These are phyloP conservation scores for Yarrowia sp. DNA, from an alignment of 805 yeast species.

Conservation along the genomic window DNA sequence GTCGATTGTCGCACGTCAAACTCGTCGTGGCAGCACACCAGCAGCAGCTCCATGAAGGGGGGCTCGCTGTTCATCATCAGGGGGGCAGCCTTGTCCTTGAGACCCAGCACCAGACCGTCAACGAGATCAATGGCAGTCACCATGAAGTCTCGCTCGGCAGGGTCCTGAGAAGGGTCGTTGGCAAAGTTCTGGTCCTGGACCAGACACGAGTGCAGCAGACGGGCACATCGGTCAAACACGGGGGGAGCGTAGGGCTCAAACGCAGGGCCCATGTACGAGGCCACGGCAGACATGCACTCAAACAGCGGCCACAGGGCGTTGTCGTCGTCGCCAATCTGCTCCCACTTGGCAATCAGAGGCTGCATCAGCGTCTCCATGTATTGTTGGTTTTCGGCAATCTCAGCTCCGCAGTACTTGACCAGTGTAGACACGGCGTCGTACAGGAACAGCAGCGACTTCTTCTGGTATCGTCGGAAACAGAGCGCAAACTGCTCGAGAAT, in stretches of 20 bases:
- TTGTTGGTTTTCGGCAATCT: slow-evolving; percentile 58
- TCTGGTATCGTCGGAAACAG: slow-evolving; percentile 80
- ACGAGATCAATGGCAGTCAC: slow-evolving; percentile 88
- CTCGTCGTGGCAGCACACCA: slow-evolving; percentile 75
- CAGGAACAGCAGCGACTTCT: slow-evolving; percentile 77
- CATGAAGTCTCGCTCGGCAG: slow-evolving; percentile 89
- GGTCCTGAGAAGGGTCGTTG: slow-evolving; percentile 62
- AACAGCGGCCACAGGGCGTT: slow-evolving; percentile 87
- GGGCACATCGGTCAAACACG: slow-evolving; percentile 78
- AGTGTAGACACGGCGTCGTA: slow-evolving; percentile 93
- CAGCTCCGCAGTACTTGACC: slow-evolving; percentile 74
- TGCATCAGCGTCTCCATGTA: slow-evolving; percentile 73
- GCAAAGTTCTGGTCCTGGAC: slow-evolving; percentile 68
- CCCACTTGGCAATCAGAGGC: slow-evolving; percentile 85
- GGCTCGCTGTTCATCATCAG: slow-evolving; percentile 53
- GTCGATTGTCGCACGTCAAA: slow-evolving; percentile 93
- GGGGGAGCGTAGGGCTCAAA: slow-evolving; percentile 91
- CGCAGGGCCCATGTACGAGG: slow-evolving; percentile 81
- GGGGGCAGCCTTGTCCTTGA: slow-evolving; percentile 67
- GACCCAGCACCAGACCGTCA: slow-evolving; percentile 92
- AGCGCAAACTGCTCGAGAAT: slow-evolving; percentile 71
- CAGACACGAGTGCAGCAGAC: slow-evolving; percentile 72
- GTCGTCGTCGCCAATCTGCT: slow-evolving; percentile 73
- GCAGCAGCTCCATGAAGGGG: slow-evolving; percentile 64
- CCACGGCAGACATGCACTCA: slow-evolving; percentile 91